Conservation (phyloP, 2,329 filamentous ascomycete species). For the Chaetoscypha palmicola region DNA sequence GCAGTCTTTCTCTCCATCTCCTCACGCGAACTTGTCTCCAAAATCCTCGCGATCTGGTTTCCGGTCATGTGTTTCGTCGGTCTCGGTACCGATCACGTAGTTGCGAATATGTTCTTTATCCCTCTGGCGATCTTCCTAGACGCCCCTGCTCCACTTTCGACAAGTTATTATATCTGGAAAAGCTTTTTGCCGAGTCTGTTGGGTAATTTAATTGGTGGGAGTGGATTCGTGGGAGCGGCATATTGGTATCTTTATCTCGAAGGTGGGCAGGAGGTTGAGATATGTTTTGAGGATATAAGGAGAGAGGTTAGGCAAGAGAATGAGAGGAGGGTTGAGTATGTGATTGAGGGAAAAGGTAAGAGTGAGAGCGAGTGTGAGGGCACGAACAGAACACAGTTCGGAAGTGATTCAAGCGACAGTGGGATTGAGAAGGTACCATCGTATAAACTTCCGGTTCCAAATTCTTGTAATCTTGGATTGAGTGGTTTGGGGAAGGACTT, state of each 20-base stretch:
- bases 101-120: constrained; percentile 49
- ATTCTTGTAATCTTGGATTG: background rate
- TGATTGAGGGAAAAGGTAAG: background rate
- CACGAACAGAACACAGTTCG: background rate
- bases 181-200: constrained; percentile 45
- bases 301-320: background rate
- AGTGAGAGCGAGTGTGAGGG: background rate
- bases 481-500: background rate
- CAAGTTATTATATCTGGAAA: constrained; percentile 51
- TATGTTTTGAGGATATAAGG: constrained; percentile 20
- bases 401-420: background rate
- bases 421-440: background rate
- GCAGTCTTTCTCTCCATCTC: constrained; percentile 43
- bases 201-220: constrained; percentile 48
- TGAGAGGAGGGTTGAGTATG: background rate
- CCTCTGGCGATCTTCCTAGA: constrained; percentile 44
- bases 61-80: constrained; percentile 49
- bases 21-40: constrained; percentile 44
- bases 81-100: constrained; percentile 47
- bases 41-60: constrained; percentile 50
- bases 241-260: constrained; percentile 43
- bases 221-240: constrained; percentile 43
- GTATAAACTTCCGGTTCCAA: background rate
- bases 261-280: constrained; percentile 21
- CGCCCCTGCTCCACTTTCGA: constrained; percentile 34